Evolutionary conservation across 129 eudicot species (phyloP), one percentile per base, ranked within the genome.

Genomic region (Rutidosis leptorrhynchoides): DNA sequence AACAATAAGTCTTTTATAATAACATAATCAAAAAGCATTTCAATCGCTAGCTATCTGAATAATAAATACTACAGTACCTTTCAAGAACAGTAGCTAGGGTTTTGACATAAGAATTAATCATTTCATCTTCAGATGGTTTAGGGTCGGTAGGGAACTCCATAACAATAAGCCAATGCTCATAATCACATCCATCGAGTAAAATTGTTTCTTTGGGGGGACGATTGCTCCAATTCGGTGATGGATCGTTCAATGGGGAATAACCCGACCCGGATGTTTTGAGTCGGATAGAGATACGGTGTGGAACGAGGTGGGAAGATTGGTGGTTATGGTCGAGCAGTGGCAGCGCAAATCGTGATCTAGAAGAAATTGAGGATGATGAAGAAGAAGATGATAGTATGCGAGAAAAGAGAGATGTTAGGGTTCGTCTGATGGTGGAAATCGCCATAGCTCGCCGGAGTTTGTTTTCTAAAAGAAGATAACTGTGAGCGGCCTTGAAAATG

Each of bases 141-240:
- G 89, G 82, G 7, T 93, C 96, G 6, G 79, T 46, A 6, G 81
- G 72, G 40, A 93, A 93, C 81, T 93, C 99, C 99, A 93, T 82
- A 12, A 93, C 95, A 0, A 93, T 89, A 35, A 93, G 89, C 99
- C 99, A 93, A 30, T 93, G 96, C 71, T 93, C 99, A 57, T 88
- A 93, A 71, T 93, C 99, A 64, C 99, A 93, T 3, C 99, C 99
- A 28, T 93, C 99, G 24, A 93, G 82, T 32, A 89, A 74, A 20
- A 93, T 89, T 32, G 99, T 89, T 74, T 84, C 96, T 78, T 86
- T 93, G 1, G 99, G 99, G 6, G 99, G 99, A 1, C 99, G 90
- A 52, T 93, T 93, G 83, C 85, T 93, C 99, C 99, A 93, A 82
- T 93, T 93, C 17, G 99, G 96, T 5, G 99, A 80, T 53, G 96